Percentiles rank a stretch among this genome's conserved stretches.
phyloP scores from a whole-genome alignment of 139 green algal genomes.

The Chlorella sp. region DNA sequence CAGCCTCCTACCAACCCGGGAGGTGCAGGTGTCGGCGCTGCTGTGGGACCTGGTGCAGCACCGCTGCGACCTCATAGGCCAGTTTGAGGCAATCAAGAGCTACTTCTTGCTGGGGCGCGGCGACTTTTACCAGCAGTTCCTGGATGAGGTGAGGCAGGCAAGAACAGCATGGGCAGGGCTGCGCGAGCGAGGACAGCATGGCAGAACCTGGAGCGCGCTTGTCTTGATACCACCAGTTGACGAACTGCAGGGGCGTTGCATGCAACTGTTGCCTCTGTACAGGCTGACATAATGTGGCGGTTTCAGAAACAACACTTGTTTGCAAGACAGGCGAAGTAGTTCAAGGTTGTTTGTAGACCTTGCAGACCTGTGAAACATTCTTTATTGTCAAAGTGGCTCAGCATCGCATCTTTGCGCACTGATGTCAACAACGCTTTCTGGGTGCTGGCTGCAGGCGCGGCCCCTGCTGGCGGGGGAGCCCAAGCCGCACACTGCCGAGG shows the following conservation, averaged over 20 bases:
- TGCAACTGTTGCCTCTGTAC: neutral
- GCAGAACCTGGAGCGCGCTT: no score
- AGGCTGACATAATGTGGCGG: neutral
- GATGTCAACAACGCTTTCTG: neutral
- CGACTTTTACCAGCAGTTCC: conserved; percentile 87
- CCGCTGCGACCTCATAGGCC: conserved; percentile 69
- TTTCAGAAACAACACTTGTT: neutral
- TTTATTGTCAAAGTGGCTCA: neutral
- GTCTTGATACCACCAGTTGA: no score
- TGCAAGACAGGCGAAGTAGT: neutral
- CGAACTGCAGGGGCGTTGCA: no score
- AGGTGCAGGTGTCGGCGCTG: conserved; percentile 59
- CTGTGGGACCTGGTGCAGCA: conserved; percentile 85
- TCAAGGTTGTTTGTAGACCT: neutral
- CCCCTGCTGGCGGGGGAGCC: conserved; percentile 70
- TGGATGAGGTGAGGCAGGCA: conserved; percentile 65
- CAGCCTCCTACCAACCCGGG: neutral
- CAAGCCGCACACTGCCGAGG: conserved; percentile 62
- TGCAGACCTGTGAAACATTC: neutral
- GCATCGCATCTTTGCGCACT: neutral
- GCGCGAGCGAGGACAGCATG: no score
- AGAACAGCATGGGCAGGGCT: neutral
- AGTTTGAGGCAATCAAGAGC: conserved; percentile 79
- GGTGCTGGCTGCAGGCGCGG: conserved; percentile 22
- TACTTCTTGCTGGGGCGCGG: conserved; percentile 86